Conservation (phyloP, 306 rosid species). For the Cucumis hystrix region DNA sequence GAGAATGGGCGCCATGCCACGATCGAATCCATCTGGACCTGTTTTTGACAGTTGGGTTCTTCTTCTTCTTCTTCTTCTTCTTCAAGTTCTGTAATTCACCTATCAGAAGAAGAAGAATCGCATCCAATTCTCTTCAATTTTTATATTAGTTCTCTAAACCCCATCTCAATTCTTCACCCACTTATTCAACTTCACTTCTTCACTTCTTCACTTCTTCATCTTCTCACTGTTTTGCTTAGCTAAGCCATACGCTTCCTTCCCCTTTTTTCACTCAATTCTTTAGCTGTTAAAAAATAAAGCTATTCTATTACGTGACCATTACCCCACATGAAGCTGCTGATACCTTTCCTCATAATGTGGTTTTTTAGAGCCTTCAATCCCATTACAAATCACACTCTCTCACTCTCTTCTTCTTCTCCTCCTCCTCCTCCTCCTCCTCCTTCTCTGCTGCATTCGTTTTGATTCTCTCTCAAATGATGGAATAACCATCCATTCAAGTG, state of each 20-base stretch:
- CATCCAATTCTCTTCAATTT: too few relatives aligned
- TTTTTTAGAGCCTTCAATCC: conserved; percentile 15
- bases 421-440: conserved; percentile 15
- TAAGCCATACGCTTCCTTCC: not conserved
- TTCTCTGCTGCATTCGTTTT: conserved; percentile 23
- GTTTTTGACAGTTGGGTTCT: not conserved
- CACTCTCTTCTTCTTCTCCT: conserved; percentile 16
- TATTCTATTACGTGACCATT: conserved; percentile 22
- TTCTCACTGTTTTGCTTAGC: conserved; percentile 1
- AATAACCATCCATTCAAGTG: conserved; percentile 18
- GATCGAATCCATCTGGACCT: not conserved
- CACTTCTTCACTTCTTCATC: not conserved
- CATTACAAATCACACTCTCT: conserved; percentile 16
- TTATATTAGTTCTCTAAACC: too few relatives aligned
- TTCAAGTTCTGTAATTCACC: not conserved
- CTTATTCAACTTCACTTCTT: too few relatives aligned
- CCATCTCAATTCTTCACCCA: not conserved
- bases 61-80: not conserved
- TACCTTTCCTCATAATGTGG: conserved; percentile 83
- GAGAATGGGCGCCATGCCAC: not conserved
- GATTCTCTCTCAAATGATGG: conserved; percentile 16
- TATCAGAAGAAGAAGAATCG: too few relatives aligned
- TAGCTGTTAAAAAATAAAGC: not conserved
- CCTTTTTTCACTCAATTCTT: not conserved
- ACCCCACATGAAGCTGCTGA: conserved; percentile 60